Evolutionary conservation across 2,329 filamentous ascomycete species (phyloP).

Genomic region (Alternaria conjuncta): DNA sequence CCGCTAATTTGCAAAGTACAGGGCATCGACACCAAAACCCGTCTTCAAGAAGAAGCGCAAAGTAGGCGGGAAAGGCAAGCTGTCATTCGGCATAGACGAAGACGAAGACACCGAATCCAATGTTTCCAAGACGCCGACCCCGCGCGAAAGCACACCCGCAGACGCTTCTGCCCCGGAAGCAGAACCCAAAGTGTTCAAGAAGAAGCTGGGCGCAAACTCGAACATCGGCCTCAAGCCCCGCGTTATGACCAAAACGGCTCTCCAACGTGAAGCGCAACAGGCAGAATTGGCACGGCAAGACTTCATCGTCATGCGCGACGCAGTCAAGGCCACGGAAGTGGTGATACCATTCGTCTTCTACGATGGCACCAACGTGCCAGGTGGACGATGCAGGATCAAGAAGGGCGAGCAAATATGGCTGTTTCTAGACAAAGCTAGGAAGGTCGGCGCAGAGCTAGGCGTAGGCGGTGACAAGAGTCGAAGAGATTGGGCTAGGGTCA

Average conservation of each 20-base stretch:
- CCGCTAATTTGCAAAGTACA: constrained; percentile 64
- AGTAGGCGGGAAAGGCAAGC: constrained; percentile 61
- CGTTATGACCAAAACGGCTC: constrained; percentile 73
- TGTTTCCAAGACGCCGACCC: constrained; percentile 45
- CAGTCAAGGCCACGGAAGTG: constrained; percentile 87
- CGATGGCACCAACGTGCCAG: constrained; percentile 88
- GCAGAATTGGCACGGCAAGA: constrained; percentile 77
- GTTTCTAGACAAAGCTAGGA: constrained; percentile 88
- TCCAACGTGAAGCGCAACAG: constrained; percentile 80
- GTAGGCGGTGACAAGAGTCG: constrained; percentile 72
- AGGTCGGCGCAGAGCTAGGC: constrained; percentile 83
- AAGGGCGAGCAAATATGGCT: constrained; percentile 95
- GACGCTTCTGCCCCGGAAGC: constrained; percentile 44
- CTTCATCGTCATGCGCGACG: constrained; percentile 82
- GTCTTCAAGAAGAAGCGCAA: constrained; percentile 65
- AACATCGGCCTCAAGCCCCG: constrained; percentile 68
- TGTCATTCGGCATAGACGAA: constrained; percentile 77
- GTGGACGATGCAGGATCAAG: constrained; percentile 82
- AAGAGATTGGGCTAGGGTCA: constrained; percentile 89
- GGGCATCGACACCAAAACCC: constrained; percentile 59
- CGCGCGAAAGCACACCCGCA: constrained; percentile 48
- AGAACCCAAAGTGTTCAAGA: constrained; percentile 48
- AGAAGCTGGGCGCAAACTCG: constrained; percentile 66
- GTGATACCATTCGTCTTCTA: constrained; percentile 96
- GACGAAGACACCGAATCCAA: constrained; percentile 63